Evolutionary conservation across 768 basidiomycete species (phyloP).

Genomic region (Dacryopinax spathularia): DNA sequence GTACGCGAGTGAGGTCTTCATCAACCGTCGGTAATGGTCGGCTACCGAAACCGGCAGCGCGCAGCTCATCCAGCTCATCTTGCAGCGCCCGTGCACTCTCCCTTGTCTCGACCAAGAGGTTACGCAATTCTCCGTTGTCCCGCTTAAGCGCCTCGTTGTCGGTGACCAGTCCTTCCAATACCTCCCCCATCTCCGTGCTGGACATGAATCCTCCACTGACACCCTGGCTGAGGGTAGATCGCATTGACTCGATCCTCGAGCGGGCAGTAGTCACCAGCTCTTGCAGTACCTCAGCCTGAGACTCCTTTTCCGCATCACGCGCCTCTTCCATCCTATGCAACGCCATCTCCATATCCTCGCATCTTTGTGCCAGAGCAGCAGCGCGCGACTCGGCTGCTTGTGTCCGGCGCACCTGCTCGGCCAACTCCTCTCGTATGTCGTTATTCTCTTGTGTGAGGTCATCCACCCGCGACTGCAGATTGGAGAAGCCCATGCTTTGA

Average conservation of each 20-base stretch:
- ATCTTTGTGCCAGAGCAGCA: conserved; percentile 29
- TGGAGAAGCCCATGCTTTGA: conserved; percentile 54
- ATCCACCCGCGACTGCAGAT: conserved; percentile 53
- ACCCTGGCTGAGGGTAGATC: conserved; percentile 15
- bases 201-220: background rate
- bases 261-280: background rate
- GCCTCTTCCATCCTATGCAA: conserved; percentile 3
- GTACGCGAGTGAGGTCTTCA: conserved; percentile 9
- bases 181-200: conserved; percentile 20
- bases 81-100: conserved; percentile 59
- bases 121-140: conserved; percentile 67
- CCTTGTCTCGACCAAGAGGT: conserved; percentile 54
- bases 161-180: conserved; percentile 71
- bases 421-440: conserved; percentile 62
- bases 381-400: conserved; percentile 53
- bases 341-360: background rate
- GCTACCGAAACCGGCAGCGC: conserved; percentile 30
- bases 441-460: conserved; percentile 60
- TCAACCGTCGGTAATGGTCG: conserved; percentile 11
- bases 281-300: conserved; percentile 15
- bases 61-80: conserved; percentile 62
- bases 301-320: conserved; percentile 15
- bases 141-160: conserved; percentile 73
- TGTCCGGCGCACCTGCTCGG: conserved; percentile 52
- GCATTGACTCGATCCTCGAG: conserved; percentile 17